Evolutionary conservation across 2,329 filamentous ascomycete genomes (phyloP), one percentile per base, ranked within the genome.

Genomic region (Arthroderma uncinatum): DNA sequence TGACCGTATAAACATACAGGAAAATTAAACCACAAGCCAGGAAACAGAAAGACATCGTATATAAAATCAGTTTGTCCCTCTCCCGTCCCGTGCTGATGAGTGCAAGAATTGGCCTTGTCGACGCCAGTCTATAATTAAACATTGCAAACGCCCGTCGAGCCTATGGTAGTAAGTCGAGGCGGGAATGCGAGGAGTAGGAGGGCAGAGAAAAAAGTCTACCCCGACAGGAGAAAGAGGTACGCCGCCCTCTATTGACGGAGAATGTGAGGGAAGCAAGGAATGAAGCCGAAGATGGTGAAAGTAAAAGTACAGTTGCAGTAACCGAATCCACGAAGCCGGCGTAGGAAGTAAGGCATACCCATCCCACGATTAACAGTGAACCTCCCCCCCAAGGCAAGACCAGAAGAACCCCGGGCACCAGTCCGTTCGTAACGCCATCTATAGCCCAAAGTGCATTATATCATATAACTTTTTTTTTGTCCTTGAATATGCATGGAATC

Each of bases 361-460:
- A 16, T 30, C 47, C 47, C 47, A 50, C 47, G 47, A 33, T 33
- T 16, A 34, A 50, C 19, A 47, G 23, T 47, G 19, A 47, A 10
- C 19, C 40, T 25, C 7, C 28, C 28, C 40, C 40, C 40, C 19
- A 47, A 23, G 40, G 19, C 21, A 47, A 25, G 40, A 50, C 14
- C 23, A 50, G 25, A 50, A 33, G 33, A 37, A 25, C 34, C 12
- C 33, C n/a, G 50, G 21, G 8, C 34, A 21, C 36, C 50, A 37
- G 36, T 16, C 50, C 50, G 36, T 53, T 52, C 33, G 16, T 44
- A 55, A 55, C 53, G 36, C 53, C 53, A 55, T 55, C 36, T 44
- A 55, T 55, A 42, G 16, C 25, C 53, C 28, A 44, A 44, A 42
- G 25, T 44, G 36, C 53, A 55, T 55, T 39, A 55, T 40, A 28